Evolutionary conservation across 805 yeast species (phyloP).

Genomic region (Metschnikowia anglica): DNA sequence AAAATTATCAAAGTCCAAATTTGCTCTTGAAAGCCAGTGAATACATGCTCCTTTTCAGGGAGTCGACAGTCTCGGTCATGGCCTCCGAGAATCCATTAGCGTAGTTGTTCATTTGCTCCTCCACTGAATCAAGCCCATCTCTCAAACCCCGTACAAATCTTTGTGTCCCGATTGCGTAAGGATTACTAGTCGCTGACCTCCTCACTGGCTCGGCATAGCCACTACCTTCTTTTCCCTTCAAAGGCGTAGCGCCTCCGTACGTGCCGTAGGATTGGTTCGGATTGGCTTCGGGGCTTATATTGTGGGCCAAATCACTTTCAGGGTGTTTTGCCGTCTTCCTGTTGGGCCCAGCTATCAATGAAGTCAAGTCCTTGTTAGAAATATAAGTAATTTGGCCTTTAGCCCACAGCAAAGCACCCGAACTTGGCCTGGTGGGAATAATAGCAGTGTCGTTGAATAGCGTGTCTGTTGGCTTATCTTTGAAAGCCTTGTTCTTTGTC

Average conservation of each 20-base stretch:
- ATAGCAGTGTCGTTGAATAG: conserved; percentile 67
- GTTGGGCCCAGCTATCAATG: conserved; percentile 69
- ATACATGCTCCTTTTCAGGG: conserved; percentile 50
- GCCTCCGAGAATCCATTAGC: conserved; percentile 55
- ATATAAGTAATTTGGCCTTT: conserved; percentile 64
- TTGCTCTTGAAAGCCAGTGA: conserved; percentile 52
- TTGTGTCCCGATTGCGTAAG: conserved; percentile 41
- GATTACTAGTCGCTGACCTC: conserved; percentile 22
- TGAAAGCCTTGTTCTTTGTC: conserved; percentile 20
- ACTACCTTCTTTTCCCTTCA: conserved; percentile 12
- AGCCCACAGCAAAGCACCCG: conserved; percentile 82
- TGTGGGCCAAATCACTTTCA: conserved; percentile 56
- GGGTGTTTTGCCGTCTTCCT: conserved; percentile 59
- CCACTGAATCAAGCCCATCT: conserved; percentile 51
- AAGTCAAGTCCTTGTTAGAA: conserved; percentile 61
- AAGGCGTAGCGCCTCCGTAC: conserved; percentile 17
- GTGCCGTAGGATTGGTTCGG: conserved; percentile 35
- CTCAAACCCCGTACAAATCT: conserved; percentile 47
- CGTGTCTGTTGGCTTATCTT: conserved; percentile 45
- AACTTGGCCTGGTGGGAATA: conserved; percentile 77
- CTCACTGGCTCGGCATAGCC: conserved; percentile 52
- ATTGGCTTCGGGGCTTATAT: conserved; percentile 46
- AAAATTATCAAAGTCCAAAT: conserved; percentile 44
- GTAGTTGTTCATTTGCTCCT: conserved; percentile 55
- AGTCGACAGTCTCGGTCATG: conserved; percentile 51